Percentiles rank a stretch among this genome's conserved stretches.
Evolutionary conservation across 1,139 yeast species (phyloP).

Genomic region (Suhomyces chickasaworum): DNA sequence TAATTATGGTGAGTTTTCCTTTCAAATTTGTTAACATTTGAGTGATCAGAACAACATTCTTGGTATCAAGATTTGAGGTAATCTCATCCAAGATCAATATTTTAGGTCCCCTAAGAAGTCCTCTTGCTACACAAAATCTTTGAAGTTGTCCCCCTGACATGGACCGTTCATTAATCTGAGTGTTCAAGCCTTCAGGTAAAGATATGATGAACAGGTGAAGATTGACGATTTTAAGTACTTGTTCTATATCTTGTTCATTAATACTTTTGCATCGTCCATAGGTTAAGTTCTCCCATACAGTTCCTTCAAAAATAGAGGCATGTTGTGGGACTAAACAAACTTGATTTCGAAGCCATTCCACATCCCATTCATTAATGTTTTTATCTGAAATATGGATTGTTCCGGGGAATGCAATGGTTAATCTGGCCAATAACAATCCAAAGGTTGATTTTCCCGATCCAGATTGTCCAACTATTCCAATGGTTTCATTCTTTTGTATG

Average conservation of each 20-base stretch:
- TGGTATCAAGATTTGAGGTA: conserved; percentile 74
- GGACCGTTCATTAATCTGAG: conserved; percentile 56
- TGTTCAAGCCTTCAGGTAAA: conserved; percentile 58
- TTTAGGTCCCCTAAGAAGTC: conserved; percentile 62
- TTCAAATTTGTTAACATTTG: conserved; percentile 41
- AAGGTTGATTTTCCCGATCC: conserved; percentile 84
- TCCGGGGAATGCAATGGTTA: conserved; percentile 44
- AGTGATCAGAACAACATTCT: conserved; percentile 45
- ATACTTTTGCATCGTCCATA: conserved; percentile 53
- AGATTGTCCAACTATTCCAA: conserved; percentile 73
- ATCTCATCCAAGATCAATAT: conserved; percentile 76
- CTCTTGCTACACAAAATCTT: conserved; percentile 74
- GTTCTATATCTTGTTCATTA: conserved; percentile 27
- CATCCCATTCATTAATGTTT: conserved; percentile 49
- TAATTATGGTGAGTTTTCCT: conserved; percentile 41
- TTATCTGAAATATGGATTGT: conserved; percentile 37
- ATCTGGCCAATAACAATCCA: conserved; percentile 51
- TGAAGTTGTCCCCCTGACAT: conserved; percentile 85
- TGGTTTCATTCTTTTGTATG: conserved; percentile 48
- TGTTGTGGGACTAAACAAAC: conserved; percentile 70
- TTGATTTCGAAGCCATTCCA: conserved; percentile 51
- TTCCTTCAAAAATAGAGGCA: conserved; percentile 64
- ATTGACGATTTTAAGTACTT: conserved; percentile 48
- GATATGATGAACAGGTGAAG: conserved; percentile 52
- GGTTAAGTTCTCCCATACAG: conserved; percentile 63